These are phyloP conservation scores for Didymella arachidicola DNA, from an alignment of 2,329 filamentous ascomycete species.

Conservation along the genomic window DNA sequence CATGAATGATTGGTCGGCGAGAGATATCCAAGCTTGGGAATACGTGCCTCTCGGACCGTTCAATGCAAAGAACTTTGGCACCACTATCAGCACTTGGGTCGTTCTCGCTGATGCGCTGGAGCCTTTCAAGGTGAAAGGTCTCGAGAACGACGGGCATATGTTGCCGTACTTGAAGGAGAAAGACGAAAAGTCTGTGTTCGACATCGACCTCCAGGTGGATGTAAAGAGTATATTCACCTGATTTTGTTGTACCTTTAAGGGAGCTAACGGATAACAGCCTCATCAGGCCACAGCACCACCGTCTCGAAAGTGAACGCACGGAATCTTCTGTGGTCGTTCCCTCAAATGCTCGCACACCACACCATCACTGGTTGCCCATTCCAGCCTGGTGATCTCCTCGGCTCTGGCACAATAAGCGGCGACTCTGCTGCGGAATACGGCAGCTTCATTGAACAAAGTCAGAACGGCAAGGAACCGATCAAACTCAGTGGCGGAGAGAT, in stretches of 20 bases:
- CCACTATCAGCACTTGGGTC: slow-evolving; percentile 80
- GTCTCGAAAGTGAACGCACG: slow-evolving; percentile 68
- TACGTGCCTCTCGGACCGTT: slow-evolving; percentile 84
- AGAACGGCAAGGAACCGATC: slow-evolving; percentile 71
- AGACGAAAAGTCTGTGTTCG: slow-evolving; percentile 66
- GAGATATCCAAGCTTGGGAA: slow-evolving; percentile 85
- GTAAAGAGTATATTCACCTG: slow-evolving; percentile 56
- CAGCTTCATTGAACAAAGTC: slow-evolving; percentile 75
- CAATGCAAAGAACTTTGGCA: slow-evolving; percentile 84
- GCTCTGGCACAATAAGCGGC: slow-evolving; percentile 81
- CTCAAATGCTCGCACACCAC: slow-evolving; percentile 84
- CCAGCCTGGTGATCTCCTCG: slow-evolving; percentile 76
- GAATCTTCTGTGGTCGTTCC: slow-evolving; percentile 81
- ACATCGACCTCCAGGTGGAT: slow-evolving; percentile 74
- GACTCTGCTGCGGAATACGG: slow-evolving; percentile 65
- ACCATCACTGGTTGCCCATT: slow-evolving; percentile 78
- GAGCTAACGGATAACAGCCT: slow-evolving; percentile 36
- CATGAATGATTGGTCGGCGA: slow-evolving; percentile 87
- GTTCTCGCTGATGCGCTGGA: slow-evolving; percentile 79
- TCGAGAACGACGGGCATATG: slow-evolving; percentile 63
- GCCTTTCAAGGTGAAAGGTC: slow-evolving; percentile 65
- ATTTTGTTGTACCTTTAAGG: background rate
- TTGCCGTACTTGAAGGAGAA: slow-evolving; percentile 72
- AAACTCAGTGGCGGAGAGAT: slow-evolving; percentile 70
- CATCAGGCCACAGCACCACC: slow-evolving; percentile 61